Evolutionary conservation across 2,329 filamentous ascomycete genomes (phyloP).

Genomic region (Colletotrichum musicola): DNA sequence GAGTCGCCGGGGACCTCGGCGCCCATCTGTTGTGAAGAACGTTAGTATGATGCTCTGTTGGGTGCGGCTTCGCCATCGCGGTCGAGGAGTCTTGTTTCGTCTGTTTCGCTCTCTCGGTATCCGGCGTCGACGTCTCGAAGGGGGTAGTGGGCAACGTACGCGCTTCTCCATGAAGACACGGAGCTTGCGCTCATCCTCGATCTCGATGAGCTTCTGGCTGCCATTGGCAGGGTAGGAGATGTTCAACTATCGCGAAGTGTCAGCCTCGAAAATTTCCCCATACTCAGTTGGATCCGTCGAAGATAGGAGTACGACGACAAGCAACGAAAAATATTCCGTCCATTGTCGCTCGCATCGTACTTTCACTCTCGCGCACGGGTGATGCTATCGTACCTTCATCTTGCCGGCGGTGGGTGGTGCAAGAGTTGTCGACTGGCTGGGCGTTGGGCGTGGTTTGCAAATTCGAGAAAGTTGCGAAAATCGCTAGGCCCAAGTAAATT

Average conservation of each 20-base stretch:
- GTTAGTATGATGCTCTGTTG: constrained; percentile 48
- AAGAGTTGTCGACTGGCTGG: constrained; percentile 58
- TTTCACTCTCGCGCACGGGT: not conserved
- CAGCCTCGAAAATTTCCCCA: not conserved
- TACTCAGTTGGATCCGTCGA: not conserved
- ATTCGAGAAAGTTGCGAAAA: not conserved
- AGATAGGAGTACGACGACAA: not conserved
- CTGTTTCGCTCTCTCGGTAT: constrained; percentile 19
- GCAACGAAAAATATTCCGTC: not conserved
- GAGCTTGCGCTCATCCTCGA: constrained; percentile 99
- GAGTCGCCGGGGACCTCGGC: constrained; percentile 93
- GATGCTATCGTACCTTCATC: constrained; percentile 57
- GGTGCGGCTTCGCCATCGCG: constrained; percentile 19
- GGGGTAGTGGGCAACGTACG: constrained; percentile 65
- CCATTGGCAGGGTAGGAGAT: constrained; percentile 96
- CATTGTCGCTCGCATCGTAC: not conserved
- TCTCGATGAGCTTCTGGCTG: constrained; percentile 98
- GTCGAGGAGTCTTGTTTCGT: constrained; percentile 39
- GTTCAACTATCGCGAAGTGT: constrained; percentile 63
- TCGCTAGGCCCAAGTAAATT: constrained; percentile 42
- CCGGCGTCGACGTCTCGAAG: constrained; percentile 26
- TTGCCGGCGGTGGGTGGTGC: constrained; percentile 61
- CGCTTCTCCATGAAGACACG: constrained; percentile 99
- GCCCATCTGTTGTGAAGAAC: constrained; percentile 74
- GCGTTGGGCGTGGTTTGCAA: constrained; percentile 51